Evolutionary conservation across 1,139 yeast genomes (phyloP), one percentile per base, ranked within the genome.

Genomic region (Debaryomyces udenii): DNA sequence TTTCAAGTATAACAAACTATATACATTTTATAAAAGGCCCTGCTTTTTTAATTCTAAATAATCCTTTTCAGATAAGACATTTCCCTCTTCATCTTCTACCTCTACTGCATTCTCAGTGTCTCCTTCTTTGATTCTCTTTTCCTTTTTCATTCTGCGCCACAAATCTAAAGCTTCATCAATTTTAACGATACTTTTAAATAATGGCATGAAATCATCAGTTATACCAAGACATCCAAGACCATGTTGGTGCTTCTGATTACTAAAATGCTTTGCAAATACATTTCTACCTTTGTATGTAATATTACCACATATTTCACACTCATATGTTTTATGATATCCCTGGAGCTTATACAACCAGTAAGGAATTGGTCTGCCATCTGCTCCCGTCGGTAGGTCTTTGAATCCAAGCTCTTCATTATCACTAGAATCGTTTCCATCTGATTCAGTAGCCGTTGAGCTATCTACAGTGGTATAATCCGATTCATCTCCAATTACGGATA

Each of bases 341-440:
- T 89, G 93, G 27, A 90, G 69, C 59, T 91, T 93, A 73, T 82
- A 91, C 22, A 93, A 68, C 99, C 99, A 93, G 44, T 74, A 81
- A 1, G 99, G 99, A 29, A 93, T 89, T 0, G 98, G 97, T 31
- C 77, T 77, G 0, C 98, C 98, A 61, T 91, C 96, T 27, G 88
- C 77, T 0, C 96, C 98, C 1, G 88, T 48, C 0, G 96, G 96
- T 41, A 88, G 62, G 46, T 84, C 80, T 42, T 80, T 69, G 48
- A 51, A 54, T 9, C 52, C 57, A 14, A 55, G 56, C 15, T 56
- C 62, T 15, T 50, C 56, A n/a, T 55, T 59, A 7, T 48, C 55
- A 4, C 49, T 42, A 4, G 48, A 52, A 1, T 51, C 51, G 2
- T 46, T 55, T 1, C 42, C 53, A n/a, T 57, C 66, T 9, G 61